Evolutionary conservation across 2,329 filamentous ascomycete genomes (phyloP), one percentile per base, ranked within the genome.

Genomic region (Microsporum ferrugineum): DNA sequence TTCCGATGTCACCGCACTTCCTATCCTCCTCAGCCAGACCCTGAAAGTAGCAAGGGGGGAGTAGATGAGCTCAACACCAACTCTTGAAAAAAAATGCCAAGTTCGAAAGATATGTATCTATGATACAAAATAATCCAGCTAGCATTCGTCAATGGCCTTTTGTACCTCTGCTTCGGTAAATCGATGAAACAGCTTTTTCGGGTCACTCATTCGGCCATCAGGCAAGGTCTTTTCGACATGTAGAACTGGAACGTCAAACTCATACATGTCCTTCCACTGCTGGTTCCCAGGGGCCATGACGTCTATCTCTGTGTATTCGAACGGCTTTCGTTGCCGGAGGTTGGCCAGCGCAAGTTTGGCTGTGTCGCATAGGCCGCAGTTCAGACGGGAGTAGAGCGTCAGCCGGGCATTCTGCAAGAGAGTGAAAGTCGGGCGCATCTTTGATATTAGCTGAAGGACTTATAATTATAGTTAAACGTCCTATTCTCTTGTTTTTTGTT

Each of bases 241-340:
- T 34, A 86, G 76, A 63, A 86, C 84, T 0, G 84, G 84, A 2
- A 83, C 83, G 66, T 86, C 84, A 63, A 85, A 85, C 57, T 85
- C 83, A 66, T 86, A 86, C 14, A 83, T 71, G 61, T 78, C 73
- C 66, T 79, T 85, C 84, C 84, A 86, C 57, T 76, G 71, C 63
- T 80, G 74, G 58, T 84, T 78, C 2, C 72, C 75, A 0, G 76
- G 70, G 2, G 74, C 75, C 79, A 84, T 83, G 59, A 86, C 81
- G 66, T 86, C 79, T 62, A 84, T 73, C 70, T 86, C 82, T 1
- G 76, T 66, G 68, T 84, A 85, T 61, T 79, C 76, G 65, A 85
- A 80, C 1, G 77, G 75, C 45, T 78, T 75, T 47, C 76, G 76
- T 62, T 81, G 77, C 65, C 77, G 79, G 27, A 85, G 76, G 51